Base-by-base conservation (phyloP, 2,329 filamentous ascomycete genomes). In the Xylaria sp. region DNA sequence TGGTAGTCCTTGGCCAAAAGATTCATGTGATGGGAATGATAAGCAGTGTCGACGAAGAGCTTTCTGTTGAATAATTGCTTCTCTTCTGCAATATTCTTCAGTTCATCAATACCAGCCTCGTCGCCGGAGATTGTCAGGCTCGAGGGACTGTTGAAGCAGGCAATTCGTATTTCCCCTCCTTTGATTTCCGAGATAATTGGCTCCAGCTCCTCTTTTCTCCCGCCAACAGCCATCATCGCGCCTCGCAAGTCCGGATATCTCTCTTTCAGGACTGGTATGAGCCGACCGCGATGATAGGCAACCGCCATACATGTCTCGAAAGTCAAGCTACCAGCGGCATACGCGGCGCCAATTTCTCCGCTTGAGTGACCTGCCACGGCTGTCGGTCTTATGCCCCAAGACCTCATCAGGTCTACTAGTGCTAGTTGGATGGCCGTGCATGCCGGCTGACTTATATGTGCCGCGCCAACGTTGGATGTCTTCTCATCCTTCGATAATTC, bases 191-290 rank as follows among this genome's bases (percentile, higher is more conserved):
- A 72, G 46, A 82, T 76, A 4, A 78, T 70, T 0, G 74, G 72
- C 64, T 77, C 77, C 12, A 79, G 76, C 42, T 80, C 78, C 63
- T 78, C 76, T 21, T 79, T 76, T 40, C 75, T 78, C 1, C 78
- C 77, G 2, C 82, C 85, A 2, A 86, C 82, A 0, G 85, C 85
- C 71, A 86, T 77, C 85, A 87, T 87, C 7, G 78, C 74, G 0
- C 84, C 84, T 3, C 74, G 74, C 0, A 82, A 75, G 1, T 74
- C 66, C 0, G 80, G 77, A 58, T 78, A 73, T 35, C 74, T 75
- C 50, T 77, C 62, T 60, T 78, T 81, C 46, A 83, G 68, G 2
- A 78, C 73, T 1, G 78, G 76, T 3, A 81, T 76, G n/a, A 81
- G 76, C 28, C 78, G 75, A 1, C 80, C 82, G 15, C 81, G 75